phyloP scores from a whole-genome alignment of 345 rosid genomes.

The Aquilaria malaccensis region DNA sequence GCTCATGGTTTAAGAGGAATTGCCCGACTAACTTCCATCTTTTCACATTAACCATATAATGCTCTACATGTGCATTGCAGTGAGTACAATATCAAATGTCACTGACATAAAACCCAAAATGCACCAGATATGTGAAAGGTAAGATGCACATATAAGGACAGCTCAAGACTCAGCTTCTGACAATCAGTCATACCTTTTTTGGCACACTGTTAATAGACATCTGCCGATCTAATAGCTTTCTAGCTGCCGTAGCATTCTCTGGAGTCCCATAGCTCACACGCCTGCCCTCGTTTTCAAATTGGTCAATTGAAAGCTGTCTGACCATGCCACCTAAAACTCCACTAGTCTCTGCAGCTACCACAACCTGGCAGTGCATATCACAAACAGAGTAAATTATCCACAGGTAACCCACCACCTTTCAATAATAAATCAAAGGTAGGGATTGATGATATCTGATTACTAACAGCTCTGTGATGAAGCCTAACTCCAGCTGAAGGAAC shows the following conservation, averaged over 20 bases:
- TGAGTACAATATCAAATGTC: too few relatives aligned
- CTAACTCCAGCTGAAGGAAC: slow-evolving; percentile 63
- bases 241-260: slow-evolving; percentile 84
- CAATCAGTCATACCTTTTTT: slow-evolving; percentile 40
- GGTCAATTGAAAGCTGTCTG: slow-evolving; percentile 84
- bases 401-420: neutral
- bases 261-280: slow-evolving; percentile 88
- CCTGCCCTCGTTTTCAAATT: slow-evolving; percentile 89
- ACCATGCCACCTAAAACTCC: slow-evolving; percentile 94
- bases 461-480: slow-evolving; percentile 83
- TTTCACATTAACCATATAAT: too few relatives aligned
- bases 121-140: neutral
- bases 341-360: slow-evolving; percentile 85
- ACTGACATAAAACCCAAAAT: neutral
- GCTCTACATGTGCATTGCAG: too few relatives aligned
- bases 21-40: too few relatives aligned
- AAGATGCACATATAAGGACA: too few relatives aligned
- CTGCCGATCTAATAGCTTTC: slow-evolving; percentile 85
- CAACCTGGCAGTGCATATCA: slow-evolving; percentile 46
- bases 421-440: slow-evolving; percentile 12
- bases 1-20: too few relatives aligned
- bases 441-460: slow-evolving; percentile 21
- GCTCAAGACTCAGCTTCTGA: slow-evolving; percentile 5
- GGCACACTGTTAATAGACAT: slow-evolving; percentile 87
- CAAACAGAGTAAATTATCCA: slow-evolving; percentile 4